These are phyloP conservation scores for Macroventuria anomochaeta DNA, from an alignment of 2,329 filamentous ascomycete species.

Conservation along the genomic window DNA sequence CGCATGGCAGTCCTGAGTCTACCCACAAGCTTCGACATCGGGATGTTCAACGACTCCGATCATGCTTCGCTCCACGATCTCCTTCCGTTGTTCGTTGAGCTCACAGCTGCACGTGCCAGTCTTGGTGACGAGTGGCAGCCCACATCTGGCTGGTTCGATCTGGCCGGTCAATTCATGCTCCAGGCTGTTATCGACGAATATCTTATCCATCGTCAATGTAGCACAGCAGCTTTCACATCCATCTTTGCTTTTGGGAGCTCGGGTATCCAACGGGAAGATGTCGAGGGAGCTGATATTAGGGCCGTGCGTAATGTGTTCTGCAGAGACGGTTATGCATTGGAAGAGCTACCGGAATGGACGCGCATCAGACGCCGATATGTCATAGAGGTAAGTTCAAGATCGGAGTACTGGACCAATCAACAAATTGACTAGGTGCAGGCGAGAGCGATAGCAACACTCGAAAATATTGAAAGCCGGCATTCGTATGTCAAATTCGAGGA, in stretches of 20 bases:
- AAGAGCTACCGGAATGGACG: constrained; percentile 48
- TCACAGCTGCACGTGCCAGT: constrained; percentile 55
- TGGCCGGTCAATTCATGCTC: constrained; percentile 57
- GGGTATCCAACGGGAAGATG: constrained; percentile 23
- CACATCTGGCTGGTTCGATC: constrained; percentile 52
- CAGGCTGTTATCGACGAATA: constrained; percentile 60
- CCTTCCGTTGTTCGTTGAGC: constrained; percentile 56
- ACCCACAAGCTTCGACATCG: constrained; percentile 27
- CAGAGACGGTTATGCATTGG: constrained; percentile 36
- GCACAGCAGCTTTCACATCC: constrained; percentile 48
- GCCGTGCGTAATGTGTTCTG: constrained; percentile 46
- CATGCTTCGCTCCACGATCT: constrained; percentile 50
- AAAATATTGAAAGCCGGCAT: constrained; percentile 41
- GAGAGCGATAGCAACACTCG: neutral
- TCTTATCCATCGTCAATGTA: constrained; percentile 47
- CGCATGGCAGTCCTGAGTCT: constrained; percentile 37
- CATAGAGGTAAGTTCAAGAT: constrained; percentile 24
- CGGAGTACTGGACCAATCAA: neutral
- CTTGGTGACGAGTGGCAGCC: constrained; percentile 44
- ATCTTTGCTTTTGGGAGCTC: constrained; percentile 56
- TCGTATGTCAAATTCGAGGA: constrained; percentile 50
- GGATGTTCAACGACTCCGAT: constrained; percentile 41
- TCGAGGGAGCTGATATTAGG: constrained; percentile 38
- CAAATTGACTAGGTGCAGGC: constrained; percentile 11
- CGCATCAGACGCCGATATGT: constrained; percentile 46